Evolutionary conservation across 441 rosid genomes (phyloP), one percentile per base, ranked within the genome.

Genomic region (Francoa sonchifolia): DNA sequence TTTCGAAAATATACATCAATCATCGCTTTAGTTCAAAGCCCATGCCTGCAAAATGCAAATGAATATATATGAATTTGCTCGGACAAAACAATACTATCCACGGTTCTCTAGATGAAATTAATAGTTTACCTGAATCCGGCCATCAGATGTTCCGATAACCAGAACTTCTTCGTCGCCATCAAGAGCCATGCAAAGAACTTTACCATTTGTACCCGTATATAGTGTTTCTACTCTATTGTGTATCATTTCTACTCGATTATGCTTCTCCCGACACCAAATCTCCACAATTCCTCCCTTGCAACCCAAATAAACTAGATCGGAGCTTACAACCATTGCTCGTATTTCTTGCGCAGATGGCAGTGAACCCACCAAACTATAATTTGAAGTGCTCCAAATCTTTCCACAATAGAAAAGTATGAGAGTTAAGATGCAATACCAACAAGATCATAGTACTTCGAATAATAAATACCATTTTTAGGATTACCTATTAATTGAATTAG

Each of bases 221-320:
- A 77, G 61, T 1, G 66, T 60, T 33, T 74, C 83, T 0, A 71
- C 52, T 51, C 47, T 74, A 19, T 13, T 71, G 8, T 49, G 70
- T 6, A 21, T 6, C 6, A 21, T 58, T 35, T 74, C 83, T 0
- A 69, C 52, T 51, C 49, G 72, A 19, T 13, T 71, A 8, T 49
- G 70, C 54, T 62, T 74, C 65, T 81, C 74, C 17, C 40, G 57
- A 57, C 74, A 76, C 92, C 92, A 81, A 27, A 74, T 66, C 51
- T 81, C 92, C 6, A 77, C 66, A 1, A 6, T 42, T 54, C 92
- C 92, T 51, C 59, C 73, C 21, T 72, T 81, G 59, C 78, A 72
- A 2, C 92, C 92, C 55, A 81, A 49, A 48, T 81, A 77, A n/a
- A 81, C 43, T 2, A 77, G 66, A 50, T 77, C 86, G 0, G 81